Percentiles rank a stretch among this genome's conserved stretches.
Conservation (phyloP, 441 rosid species). For the Erodium chrysanthum region DNA sequence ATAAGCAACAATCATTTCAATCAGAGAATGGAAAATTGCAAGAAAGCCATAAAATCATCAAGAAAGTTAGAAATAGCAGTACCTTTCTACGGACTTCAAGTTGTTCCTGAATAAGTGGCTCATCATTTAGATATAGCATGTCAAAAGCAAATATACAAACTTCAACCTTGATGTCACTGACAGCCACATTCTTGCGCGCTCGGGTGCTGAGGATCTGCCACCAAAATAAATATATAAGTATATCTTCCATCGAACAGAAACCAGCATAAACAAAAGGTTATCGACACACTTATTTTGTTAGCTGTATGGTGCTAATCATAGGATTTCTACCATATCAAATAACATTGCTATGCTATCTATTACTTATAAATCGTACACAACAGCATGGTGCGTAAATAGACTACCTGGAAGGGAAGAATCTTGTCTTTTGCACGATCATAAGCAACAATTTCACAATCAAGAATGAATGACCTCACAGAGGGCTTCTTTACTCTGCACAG, state of each 20-base stretch:
- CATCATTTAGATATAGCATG: conserved; percentile 63
- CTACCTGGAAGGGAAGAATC: conserved; percentile 91
- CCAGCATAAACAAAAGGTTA: neutral
- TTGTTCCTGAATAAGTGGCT: conserved; percentile 64
- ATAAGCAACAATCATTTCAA: conserved; percentile 4
- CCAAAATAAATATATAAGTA: conserved; percentile 8
- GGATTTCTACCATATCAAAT: neutral
- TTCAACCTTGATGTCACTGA: conserved; percentile 71
- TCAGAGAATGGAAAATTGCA: neutral
- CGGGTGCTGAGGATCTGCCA: conserved; percentile 63
- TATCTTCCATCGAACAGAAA: conserved; percentile 4
- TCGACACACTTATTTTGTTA: neutral
- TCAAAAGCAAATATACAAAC: conserved; percentile 93
- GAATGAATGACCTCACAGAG: conserved; percentile 55
- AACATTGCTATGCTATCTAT: neutral
- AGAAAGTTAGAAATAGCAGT: conserved; percentile 13
- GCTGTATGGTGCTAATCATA: neutral
- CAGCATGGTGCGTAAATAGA: conserved; percentile 1
- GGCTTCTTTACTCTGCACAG: conserved; percentile 67
- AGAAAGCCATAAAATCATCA: neutral
- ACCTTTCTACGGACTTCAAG: conserved; percentile 76
- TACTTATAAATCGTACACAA: neutral
- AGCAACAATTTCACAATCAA: conserved; percentile 91
- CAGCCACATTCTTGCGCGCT: conserved; percentile 70
- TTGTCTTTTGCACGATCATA: conserved; percentile 56